Evolutionary conservation across 345 rosid genomes (phyloP).

Genomic region (Brassica carinata): DNA sequence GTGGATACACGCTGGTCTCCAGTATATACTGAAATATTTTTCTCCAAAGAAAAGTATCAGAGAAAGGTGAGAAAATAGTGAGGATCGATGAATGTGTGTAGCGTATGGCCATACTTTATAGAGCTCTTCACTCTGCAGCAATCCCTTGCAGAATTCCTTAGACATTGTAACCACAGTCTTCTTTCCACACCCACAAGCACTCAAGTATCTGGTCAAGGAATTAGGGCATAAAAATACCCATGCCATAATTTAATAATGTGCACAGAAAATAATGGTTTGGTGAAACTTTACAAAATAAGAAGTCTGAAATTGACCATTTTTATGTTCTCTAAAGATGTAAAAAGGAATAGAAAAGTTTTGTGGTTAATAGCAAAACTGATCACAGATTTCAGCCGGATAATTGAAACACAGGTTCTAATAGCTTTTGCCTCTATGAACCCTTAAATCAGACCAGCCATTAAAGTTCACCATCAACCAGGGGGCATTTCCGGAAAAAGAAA

Average conservation of each 20-base stretch:
- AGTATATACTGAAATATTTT: background rate
- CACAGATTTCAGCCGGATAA: background rate
- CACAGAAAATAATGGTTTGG: background rate
- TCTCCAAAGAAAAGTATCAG: background rate
- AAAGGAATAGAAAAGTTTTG: background rate
- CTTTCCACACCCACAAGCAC: background rate
- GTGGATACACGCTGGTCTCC: background rate
- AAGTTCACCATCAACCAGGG: background rate
- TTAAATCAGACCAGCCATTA: background rate
- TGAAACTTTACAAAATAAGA: background rate
- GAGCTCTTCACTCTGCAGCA: background rate
- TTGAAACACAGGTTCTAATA: too few relatives aligned
- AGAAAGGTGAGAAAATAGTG: background rate
- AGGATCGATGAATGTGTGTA: background rate
- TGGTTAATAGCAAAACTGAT: background rate
- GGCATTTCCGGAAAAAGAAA: background rate
- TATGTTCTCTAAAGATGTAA: background rate
- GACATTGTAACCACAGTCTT: background rate
- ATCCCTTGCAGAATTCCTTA: background rate
- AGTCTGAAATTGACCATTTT: background rate
- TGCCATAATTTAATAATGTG: background rate
- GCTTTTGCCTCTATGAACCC: background rate
- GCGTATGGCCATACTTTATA: background rate
- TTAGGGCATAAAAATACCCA: background rate
- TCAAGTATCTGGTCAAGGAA: background rate